phyloP scores from a whole-genome alignment of 2,329 filamentous ascomycete genomes.

The Scytalidium sp. region DNA sequence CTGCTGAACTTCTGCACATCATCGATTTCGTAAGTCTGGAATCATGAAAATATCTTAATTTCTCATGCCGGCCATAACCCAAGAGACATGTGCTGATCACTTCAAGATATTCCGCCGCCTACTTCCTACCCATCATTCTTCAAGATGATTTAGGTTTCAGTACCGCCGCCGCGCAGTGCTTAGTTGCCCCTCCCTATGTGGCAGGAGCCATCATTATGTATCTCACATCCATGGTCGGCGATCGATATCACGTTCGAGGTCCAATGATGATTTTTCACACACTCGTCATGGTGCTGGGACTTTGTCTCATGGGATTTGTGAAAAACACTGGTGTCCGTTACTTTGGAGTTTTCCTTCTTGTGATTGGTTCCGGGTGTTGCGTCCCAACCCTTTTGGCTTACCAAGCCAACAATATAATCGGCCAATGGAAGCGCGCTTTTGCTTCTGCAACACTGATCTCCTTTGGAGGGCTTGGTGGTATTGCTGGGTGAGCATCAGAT shows the following conservation, averaged over 20 bases:
- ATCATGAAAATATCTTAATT: too few relatives aligned
- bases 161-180: conserved; percentile 48
- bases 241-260: conserved; percentile 46
- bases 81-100: too few relatives aligned
- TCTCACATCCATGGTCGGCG: conserved; percentile 51
- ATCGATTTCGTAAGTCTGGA: too few relatives aligned
- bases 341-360: conserved; percentile 38
- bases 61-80: too few relatives aligned
- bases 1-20: too few relatives aligned
- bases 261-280: conserved; percentile 27
- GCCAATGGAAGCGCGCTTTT: conserved; percentile 86
- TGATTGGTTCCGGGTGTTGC: conserved; percentile 74
- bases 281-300: conserved; percentile 23
- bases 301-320: conserved; percentile 27
- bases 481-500: conserved; percentile 56
- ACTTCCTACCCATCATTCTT: conserved; percentile 78
- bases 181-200: conserved; percentile 51
- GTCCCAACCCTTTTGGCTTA: conserved; percentile 76
- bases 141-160: conserved; percentile 51
- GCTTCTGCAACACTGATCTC: conserved; percentile 74
- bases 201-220: conserved; percentile 46
- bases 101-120: too few relatives aligned
- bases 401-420: conserved; percentile 84
- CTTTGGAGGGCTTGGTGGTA: conserved; percentile 77
- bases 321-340: conserved; percentile 24